Evolutionary conservation across 768 basidiomycete species (phyloP).

Genomic region (Hypsizygus marmoreus): DNA sequence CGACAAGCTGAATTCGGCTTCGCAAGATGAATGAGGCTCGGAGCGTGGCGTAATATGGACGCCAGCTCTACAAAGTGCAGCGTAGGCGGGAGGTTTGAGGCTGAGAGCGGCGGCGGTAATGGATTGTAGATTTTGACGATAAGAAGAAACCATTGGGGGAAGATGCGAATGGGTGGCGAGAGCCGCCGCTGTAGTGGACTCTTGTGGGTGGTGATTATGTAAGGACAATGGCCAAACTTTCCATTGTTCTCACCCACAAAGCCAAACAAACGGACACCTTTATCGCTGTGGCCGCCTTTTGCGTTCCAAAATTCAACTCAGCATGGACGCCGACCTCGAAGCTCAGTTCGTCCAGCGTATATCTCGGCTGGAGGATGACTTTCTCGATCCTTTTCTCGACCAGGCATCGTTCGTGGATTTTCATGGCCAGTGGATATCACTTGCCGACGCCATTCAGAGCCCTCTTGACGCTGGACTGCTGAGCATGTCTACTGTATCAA

Average conservation of each 20-base stretch:
- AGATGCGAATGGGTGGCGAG: too few species aligned
- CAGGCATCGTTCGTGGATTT: slow-evolving; percentile 10
- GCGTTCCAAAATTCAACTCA: background rate
- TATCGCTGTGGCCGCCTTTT: too few species aligned
- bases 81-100: background rate
- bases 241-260: slow-evolving; percentile 7
- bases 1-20: too few species aligned
- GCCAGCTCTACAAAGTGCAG: background rate
- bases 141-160: too few species aligned
- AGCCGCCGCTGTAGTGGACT: too few species aligned
- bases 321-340: slow-evolving; percentile 7
- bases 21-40: too few species aligned
- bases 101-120: too few species aligned
- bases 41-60: too few species aligned
- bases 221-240: background rate
- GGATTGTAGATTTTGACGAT: too few species aligned
- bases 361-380: slow-evolving; percentile 8
- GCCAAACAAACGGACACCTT: slow-evolving; percentile 9
- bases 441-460: slow-evolving; percentile 10
- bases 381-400: slow-evolving; percentile 9
- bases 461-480: slow-evolving; percentile 10
- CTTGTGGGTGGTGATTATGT: background rate
- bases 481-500: slow-evolving; percentile 5
- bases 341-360: slow-evolving; percentile 7
- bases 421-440: slow-evolving; percentile 10